Percentiles rank a stretch among this genome's conserved stretches.
These are phyloP conservation scores for Ajuga chamaepitys DNA, from an alignment of 257 asterid genomes.

Conservation along the genomic window DNA sequence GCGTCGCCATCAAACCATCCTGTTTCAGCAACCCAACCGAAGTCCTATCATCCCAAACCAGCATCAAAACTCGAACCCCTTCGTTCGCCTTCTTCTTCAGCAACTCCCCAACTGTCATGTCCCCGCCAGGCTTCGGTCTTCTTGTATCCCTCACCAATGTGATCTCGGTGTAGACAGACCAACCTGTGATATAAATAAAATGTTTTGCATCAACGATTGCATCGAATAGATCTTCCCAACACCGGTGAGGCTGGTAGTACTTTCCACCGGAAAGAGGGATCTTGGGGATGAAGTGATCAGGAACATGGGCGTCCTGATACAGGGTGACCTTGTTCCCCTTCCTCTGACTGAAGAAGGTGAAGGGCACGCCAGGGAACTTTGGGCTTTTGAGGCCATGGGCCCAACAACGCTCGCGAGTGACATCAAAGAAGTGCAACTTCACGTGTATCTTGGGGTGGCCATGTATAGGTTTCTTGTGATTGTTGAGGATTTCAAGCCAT, in stretches of 20 bases:
- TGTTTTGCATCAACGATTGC: slow-evolving; percentile 48
- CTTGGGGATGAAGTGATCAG: slow-evolving; percentile 47
- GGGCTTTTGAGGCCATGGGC: slow-evolving; percentile 34
- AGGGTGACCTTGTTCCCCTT: slow-evolving; percentile 49
- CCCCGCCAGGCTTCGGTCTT: slow-evolving; percentile 55
- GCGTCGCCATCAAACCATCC: slow-evolving; percentile 69
- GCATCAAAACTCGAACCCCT: slow-evolving; percentile 61
- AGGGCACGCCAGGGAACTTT: slow-evolving; percentile 50
- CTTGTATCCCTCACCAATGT: slow-evolving; percentile 40
- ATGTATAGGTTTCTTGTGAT: slow-evolving; percentile 14
- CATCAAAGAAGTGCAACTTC: slow-evolving; percentile 39
- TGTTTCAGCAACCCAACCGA: slow-evolving; percentile 40
- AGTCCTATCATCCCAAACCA: slow-evolving; percentile 75
- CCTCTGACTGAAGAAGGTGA: slow-evolving; percentile 52
- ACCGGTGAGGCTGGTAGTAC: slow-evolving; percentile 49
- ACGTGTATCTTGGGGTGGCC: slow-evolving; percentile 42
- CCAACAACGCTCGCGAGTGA: slow-evolving; percentile 31
- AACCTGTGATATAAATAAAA: slow-evolving; percentile 57
- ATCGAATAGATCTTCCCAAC: slow-evolving; percentile 69
- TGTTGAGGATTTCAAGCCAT: slow-evolving; percentile 31
- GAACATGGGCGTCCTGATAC: slow-evolving; percentile 64
- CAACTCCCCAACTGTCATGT: slow-evolving; percentile 49
- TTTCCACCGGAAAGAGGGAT: slow-evolving; percentile 56
- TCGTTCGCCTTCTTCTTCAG: slow-evolving; percentile 57
- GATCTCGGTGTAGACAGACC: slow-evolving; percentile 64